Evolutionary conservation across 495 filamentous ascomycete genomes (phyloP).

Genomic region (Zalerion maritima): DNA sequence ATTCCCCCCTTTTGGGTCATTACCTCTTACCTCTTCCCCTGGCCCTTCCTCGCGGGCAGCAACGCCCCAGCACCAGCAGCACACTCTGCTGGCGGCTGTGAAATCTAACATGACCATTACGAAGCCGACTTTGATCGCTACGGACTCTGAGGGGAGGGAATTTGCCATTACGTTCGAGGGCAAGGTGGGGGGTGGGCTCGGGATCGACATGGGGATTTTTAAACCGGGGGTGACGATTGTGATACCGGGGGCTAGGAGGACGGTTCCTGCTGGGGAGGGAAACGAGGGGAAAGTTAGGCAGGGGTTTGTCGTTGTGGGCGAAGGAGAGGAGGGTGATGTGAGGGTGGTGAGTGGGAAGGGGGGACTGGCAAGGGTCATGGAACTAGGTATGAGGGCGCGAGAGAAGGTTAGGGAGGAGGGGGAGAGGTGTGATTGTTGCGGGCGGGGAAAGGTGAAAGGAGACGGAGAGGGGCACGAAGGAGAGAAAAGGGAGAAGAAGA

Average conservation of each 20-base stretch:
- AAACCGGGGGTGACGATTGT: conserved; percentile 19
- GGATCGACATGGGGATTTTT: conserved; percentile 10
- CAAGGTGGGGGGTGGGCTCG: conserved; percentile 3
- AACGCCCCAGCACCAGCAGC: too few species aligned
- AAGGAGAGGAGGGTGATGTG: conserved; percentile 10
- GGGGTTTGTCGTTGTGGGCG: too few species aligned
- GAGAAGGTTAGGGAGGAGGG: conserved; percentile 5
- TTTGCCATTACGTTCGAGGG: conserved; percentile 27
- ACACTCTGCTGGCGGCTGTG: conserved; percentile 28
- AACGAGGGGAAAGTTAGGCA: conserved; percentile 22
- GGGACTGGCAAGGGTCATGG: conserved; percentile 15
- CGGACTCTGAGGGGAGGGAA: conserved; percentile 14
- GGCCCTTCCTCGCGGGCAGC: too few species aligned
- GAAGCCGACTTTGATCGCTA: conserved; percentile 27
- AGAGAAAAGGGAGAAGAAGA: too few species aligned
- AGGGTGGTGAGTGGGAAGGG: conserved; percentile 3
- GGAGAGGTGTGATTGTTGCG: conserved; percentile 5
- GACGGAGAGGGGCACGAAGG: conserved; percentile 8
- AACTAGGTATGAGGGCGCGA: conserved; percentile 13
- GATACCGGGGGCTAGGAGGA: conserved; percentile 15
- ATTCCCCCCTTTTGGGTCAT: too few species aligned
- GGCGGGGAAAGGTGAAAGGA: conserved; percentile 14
- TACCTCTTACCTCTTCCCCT: too few species aligned
- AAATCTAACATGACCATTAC: conserved; percentile 34
- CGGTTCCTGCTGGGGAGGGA: conserved; percentile 14